These are phyloP conservation scores for Colletotrichum truncatum DNA, from an alignment of 2,329 filamentous ascomycete genomes.

Conservation along the genomic window DNA sequence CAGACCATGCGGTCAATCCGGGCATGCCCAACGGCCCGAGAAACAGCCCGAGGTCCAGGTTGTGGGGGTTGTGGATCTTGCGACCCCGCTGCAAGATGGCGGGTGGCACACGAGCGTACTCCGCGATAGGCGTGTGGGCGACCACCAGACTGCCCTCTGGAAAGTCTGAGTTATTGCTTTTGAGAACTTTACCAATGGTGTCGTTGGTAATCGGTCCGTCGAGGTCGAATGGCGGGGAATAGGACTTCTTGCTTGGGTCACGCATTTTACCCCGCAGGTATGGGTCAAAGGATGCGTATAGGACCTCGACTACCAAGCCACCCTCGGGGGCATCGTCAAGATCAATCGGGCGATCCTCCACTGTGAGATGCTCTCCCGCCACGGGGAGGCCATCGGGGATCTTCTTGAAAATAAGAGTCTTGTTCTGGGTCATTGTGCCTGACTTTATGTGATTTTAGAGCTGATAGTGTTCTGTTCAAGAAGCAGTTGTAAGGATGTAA, in stretches of 20 bases:
- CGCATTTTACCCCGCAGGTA: slow-evolving; percentile 88
- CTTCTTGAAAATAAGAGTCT: slow-evolving; percentile 78
- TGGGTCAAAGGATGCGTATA: slow-evolving; percentile 82
- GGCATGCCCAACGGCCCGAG: slow-evolving; percentile 73
- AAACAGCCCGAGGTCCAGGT: slow-evolving; percentile 73
- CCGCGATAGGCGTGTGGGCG: slow-evolving; percentile 64
- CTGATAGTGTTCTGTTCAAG: not conserved
- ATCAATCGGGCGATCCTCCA: slow-evolving; percentile 76
- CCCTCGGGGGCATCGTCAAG: slow-evolving; percentile 67
- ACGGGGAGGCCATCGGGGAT: slow-evolving; percentile 73
- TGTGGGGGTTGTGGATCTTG: slow-evolving; percentile 72
- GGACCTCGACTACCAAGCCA: slow-evolving; percentile 74
- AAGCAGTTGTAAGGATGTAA: not conserved
- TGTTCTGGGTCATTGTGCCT: slow-evolving; percentile 67
- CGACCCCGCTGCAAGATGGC: slow-evolving; percentile 1
- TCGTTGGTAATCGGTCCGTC: slow-evolving; percentile 71
- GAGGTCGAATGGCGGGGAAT: slow-evolving; percentile 69
- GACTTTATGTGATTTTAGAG: not conserved
- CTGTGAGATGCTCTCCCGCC: slow-evolving; percentile 73
- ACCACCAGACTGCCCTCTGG: slow-evolving; percentile 58
- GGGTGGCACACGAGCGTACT: slow-evolving; percentile 60
- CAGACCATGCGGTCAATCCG: slow-evolving; percentile 76
- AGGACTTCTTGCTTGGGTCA: slow-evolving; percentile 68
- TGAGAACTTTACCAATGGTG: slow-evolving; percentile 74
- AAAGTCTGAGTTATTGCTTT: slow-evolving; percentile 67